Percentiles rank a stretch among this genome's conserved stretches.
phyloP scores from a whole-genome alignment of 495 filamentous ascomycete genomes.

The Cryomyces antarcticus region DNA sequence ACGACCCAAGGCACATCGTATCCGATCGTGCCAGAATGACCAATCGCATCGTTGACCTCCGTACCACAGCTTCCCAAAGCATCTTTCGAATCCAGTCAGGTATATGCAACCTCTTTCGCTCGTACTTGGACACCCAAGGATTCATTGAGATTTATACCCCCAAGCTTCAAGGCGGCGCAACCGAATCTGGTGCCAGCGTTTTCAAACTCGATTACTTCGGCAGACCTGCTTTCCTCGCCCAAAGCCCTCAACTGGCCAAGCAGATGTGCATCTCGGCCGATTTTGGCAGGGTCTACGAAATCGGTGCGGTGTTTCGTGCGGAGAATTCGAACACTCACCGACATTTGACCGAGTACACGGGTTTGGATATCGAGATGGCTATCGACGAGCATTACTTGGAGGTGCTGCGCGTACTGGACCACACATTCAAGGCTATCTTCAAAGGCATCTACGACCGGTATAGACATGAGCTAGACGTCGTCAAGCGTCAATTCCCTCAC shows the following conservation, averaged over 20 bases:
- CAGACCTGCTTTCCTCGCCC: slow-evolving; percentile 64
- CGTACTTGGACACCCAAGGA: slow-evolving; percentile 51
- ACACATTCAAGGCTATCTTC: slow-evolving; percentile 79
- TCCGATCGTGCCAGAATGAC: slow-evolving; percentile 59
- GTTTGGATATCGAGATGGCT: slow-evolving; percentile 95
- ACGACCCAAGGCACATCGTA: slow-evolving; percentile 32
- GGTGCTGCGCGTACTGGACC: slow-evolving; percentile 59
- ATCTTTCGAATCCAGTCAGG: slow-evolving; percentile 68
- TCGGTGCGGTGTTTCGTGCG: slow-evolving; percentile 83
- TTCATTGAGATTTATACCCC: slow-evolving; percentile 83
- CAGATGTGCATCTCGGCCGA: slow-evolving; percentile 92
- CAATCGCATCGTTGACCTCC: slow-evolving; percentile 80
- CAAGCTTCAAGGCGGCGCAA: slow-evolving; percentile 74
- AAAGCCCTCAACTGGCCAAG: slow-evolving; percentile 92
- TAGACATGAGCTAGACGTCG: slow-evolving; percentile 16
- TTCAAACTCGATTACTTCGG: slow-evolving; percentile 89
- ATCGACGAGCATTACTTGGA: slow-evolving; percentile 80
- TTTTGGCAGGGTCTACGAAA: slow-evolving; percentile 71
- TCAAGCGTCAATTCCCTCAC: slow-evolving; percentile 43
- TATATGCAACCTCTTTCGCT: slow-evolving; percentile 59
- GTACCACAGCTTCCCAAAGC: slow-evolving; percentile 70
- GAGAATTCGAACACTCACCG: slow-evolving; percentile 93
- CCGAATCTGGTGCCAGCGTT: slow-evolving; percentile 83
- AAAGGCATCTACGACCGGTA: slow-evolving; percentile 33
- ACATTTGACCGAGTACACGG: slow-evolving; percentile 94